Base-by-base conservation (phyloP, 2,329 filamentous ascomycete genomes). In the Raffaelea deltoideospora region DNA sequence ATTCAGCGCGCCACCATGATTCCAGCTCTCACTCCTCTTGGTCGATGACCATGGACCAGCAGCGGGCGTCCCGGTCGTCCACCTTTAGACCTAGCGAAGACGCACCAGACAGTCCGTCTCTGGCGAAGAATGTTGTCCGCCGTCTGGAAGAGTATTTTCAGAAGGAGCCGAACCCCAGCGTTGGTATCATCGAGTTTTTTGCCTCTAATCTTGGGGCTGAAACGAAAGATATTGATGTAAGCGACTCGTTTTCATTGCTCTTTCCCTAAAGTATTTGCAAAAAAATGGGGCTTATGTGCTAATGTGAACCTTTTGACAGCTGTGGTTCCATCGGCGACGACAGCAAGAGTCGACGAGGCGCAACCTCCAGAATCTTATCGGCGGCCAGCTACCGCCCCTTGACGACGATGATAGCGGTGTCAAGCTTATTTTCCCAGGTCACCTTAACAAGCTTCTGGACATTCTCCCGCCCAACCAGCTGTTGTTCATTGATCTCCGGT, bases 161-260 rank as follows among this genome's bases (percentile, higher is more conserved):
- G 20, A 52, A 53, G 7, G 58, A 68, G 21, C 56, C 64, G 2
- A 49, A 60, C 2, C 68, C 69, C 3, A 67, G 57, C 30, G 57
- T 67, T 33, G 63, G 60, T 1, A 60, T 68, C 29, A 63, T 62
- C 26, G 66, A 67, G 29, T 65, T 69, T 47, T 54, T 71, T 30
- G 67, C 69, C 10, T 72, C 68, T 0, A 72, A 65, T 29, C 50
- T 72, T 3, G 64, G 65, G 13, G 61, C 69, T 19, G 65, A 71
- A 38, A 57, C 60, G 3, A 52, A 56, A 33, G 64, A 71, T 42
- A 58, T 73, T 21, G 59, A 68, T 29, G 42, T 44, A 26, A 29
- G 43, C 35, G 3, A 10, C 39, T n/a, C 59, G 67, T 37, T 51
- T 56, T 51, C 10, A 19, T 20, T 37, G 6, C 7, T 15, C 5